Evolutionary conservation across 257 asterid genomes (phyloP), one percentile per base, ranked within the genome.

Genomic region (Nicotiana knightiana): DNA sequence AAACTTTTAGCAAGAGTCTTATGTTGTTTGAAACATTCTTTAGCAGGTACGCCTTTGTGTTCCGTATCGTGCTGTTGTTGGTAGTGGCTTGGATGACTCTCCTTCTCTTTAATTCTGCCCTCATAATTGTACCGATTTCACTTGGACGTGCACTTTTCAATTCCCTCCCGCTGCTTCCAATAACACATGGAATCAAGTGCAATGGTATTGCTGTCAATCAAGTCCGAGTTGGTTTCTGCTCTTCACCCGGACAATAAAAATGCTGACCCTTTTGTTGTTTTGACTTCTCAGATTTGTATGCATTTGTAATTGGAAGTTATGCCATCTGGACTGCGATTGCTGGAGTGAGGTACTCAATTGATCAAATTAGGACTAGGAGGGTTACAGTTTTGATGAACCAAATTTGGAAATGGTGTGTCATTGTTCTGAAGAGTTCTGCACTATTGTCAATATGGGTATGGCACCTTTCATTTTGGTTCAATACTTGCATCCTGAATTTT

Each of bases 51-150:
- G 89, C 93, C 83, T 96, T 96, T 89, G 97, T 92, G 85, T 88
- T 96, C 46, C 94, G 98, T 18, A 94, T 96, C 3, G 94, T 96
- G 85, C 83, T 94, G 86, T 75, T 96, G 86, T 82, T 96, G 86
- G 87, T 94, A 81, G 97, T 92, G 79, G 99, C 99, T 79, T 96
- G 99, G 99, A 91, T 96, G 97, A 96, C 99, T 35, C 87, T 96
- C 33, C 97, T 96, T 11, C 87, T 89, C 61, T 92, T 93, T 84
- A 94, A 96, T 86, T 93, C 97, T n/a, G 86, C 97, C 33, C 82
- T 94, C 89, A 90, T 96, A 81, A 91, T 94, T 84, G 90, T 94
- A 67, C 99, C 99, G 8, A 85, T 96, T 81, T 91, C 99, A 88
- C 94, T 94, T 76, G 99, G 98, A 46, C 91, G 98, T 17, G 76